Base-by-base conservation (phyloP, 352 stramenopile genomes). In the Globisporangium spiculum region DNA sequence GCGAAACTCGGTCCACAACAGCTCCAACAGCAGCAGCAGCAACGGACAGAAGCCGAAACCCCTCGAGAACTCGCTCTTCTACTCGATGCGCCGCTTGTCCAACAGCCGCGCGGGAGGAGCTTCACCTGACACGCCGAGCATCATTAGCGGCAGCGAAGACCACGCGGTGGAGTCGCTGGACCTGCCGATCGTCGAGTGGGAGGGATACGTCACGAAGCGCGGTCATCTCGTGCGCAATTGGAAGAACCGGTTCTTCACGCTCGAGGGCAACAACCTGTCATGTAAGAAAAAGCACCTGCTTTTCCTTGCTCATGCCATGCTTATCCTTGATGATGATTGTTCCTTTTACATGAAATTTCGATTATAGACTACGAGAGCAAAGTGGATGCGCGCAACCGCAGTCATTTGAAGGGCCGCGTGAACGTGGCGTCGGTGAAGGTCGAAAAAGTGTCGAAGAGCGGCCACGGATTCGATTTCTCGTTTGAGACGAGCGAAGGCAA, bases 131-230 rank as follows among this genome's bases (percentile, higher is more conserved):
- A 61, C 27, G n/a, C 32, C 26, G 4, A 65, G 57, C 22, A 12
- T 54, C 24, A 24, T 14, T 9, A 41, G 67, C 16, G 46, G 69
- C 58, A 74, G 71, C 30, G 81, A 88, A 12, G 85, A 94, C 57
- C 77, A 88, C 26, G 60, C 50, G 0, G 78, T 96, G 22, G 89
- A 96, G 74, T 92, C 84, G 65, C 74, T 96, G 10, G 89, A 96
- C 65, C 73, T 96, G 59, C 89, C 88, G 24, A 93, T 92, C 26
- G 84, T 94, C 34, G 89, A 96, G 68, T 96, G 89, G 89, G 89
- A 96, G 75, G 89, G 89, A 46, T 96, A 95, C 68, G 89, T 94
- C n/a, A 93, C 86, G n/a, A 96, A 96, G 73, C 79, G 88, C 41
- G 88, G 89, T 0, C 87, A 96, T 62, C 73, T 96, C 44, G 87